phyloP scores from a whole-genome alignment of 176 grass and related monocot species.

The Cenchrus purpureus region DNA sequence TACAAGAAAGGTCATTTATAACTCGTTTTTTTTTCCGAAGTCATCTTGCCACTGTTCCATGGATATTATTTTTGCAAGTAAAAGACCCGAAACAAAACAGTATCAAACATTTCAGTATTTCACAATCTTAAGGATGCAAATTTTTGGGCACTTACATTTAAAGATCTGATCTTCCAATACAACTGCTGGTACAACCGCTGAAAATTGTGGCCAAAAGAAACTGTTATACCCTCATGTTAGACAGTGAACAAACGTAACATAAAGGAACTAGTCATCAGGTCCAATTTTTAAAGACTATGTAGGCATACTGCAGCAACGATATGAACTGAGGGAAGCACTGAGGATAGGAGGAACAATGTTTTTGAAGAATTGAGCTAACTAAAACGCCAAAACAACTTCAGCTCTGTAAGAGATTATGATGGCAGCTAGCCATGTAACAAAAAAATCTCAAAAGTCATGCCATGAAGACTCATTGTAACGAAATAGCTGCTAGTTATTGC shows the following conservation, averaged over 20 bases:
- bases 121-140: constrained; percentile 32
- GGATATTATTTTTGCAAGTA: background rate
- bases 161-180: constrained; percentile 83
- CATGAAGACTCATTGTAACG: constrained; percentile 7
- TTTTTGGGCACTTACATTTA: constrained; percentile 67
- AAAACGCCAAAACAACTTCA: background rate
- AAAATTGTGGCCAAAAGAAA: constrained; percentile 47
- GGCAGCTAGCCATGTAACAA: background rate
- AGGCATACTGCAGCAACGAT: constrained; percentile 7
- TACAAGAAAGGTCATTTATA: no score
- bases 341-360: background rate
- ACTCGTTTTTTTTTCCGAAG: background rate
- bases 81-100: constrained; percentile 10
- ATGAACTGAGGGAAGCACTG: background rate
- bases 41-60: background rate
- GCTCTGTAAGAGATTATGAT: constrained; percentile 11
- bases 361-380: background rate
- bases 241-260: constrained; percentile 5
- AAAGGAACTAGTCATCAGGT: constrained; percentile 6
- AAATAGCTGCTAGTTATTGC: background rate
- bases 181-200: constrained; percentile 88
- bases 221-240: constrained; percentile 26
- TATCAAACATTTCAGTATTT: constrained; percentile 28
- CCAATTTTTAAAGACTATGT: background rate
- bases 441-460: constrained; percentile 5